Evolutionary conservation across 805 yeast species (phyloP), one percentile per base, ranked within the genome.

Genomic region (Saccharomycopsis sp.): DNA sequence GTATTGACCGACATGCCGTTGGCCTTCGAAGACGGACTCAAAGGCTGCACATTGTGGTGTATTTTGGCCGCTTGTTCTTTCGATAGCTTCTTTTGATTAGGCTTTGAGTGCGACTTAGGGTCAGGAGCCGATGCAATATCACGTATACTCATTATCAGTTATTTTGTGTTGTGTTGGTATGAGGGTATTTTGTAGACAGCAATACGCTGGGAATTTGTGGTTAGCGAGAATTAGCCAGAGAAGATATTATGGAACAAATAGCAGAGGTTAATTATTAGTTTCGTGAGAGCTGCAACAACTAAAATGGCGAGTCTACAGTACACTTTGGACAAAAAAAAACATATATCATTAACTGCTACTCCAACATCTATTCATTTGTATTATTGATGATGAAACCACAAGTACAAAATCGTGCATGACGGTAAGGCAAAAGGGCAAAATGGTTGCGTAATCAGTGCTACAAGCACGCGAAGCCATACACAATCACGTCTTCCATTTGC

Each of bases 401-500:
- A 29, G 38, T 12, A 29, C 38, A 29, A 29, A 29, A 29, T 29
- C 38, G 38, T 29, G 38, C 38, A 29, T 29, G 38, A 29, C 38
- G 38, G 38, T 29, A 29, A 29, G 38, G 12, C 38, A 29, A 29
- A 29, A 29, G 12, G 50, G 15, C 3, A 7, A 44, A 20, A 44
- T 5, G 50, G 12, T 44, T 44, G 23, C 50, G 23, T 20, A 29
- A 29, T 44, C 50, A 17, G 50, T 44, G 23, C 20, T 44, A 20
- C 17, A 3, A 7, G 23, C 23, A 44, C 20, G 20, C 23, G 12
- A 15, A 17, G 20, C 23, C 19, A 20, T 9, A 20, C 8, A 8
- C 50, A 25, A 25, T 63, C 61, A 72, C 8, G 71, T 64, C 61
- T 72, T 75, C 72, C 74, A 74, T 57, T 69, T 76, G 5, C 69